Conservation (phyloP, 257 asterid genomes). For the Asclepias syriaca region DNA sequence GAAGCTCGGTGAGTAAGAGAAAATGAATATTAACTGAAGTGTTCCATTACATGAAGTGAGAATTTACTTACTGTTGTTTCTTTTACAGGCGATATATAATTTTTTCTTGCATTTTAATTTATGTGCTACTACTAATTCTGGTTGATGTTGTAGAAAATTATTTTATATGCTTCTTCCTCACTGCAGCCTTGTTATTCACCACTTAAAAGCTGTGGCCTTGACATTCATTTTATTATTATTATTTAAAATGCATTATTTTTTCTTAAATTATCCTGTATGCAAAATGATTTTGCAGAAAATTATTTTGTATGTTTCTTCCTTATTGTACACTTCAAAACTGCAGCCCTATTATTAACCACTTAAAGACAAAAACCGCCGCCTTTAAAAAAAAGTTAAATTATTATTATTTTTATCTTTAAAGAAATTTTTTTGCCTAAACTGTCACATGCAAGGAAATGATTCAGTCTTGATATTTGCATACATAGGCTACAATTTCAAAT, state of each 20-base stretch:
- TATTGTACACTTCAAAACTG: too few relatives aligned
- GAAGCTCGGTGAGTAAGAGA: slow-evolving; percentile 71
- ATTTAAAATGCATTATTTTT: neutral
- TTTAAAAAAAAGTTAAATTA: neutral
- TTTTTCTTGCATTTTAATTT: neutral
- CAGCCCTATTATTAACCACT: too few relatives aligned
- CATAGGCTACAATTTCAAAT: slow-evolving; percentile 86
- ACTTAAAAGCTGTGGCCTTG: neutral
- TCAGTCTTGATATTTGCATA: slow-evolving; percentile 11
- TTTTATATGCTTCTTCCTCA: neutral
- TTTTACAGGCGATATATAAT: neutral
- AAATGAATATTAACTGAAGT: neutral
- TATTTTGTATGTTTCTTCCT: too few relatives aligned
- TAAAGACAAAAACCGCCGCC: neutral
- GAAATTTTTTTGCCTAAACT: neutral
- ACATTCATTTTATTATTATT: neutral
- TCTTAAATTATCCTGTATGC: slow-evolving; percentile 1
- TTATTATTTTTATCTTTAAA: neutral
- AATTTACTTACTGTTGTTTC: neutral
- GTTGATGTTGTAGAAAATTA: neutral
- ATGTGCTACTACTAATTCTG: neutral
- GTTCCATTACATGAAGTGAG: neutral
- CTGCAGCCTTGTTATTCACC: neutral
- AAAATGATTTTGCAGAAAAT: slow-evolving; percentile 9
- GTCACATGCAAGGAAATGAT: slow-evolving; percentile 16